A percentile compares a stretch with the other conserved stretches of the same genome.
phyloP scores from a whole-genome alignment of 495 filamentous ascomycete genomes.

The Halenospora varia region DNA sequence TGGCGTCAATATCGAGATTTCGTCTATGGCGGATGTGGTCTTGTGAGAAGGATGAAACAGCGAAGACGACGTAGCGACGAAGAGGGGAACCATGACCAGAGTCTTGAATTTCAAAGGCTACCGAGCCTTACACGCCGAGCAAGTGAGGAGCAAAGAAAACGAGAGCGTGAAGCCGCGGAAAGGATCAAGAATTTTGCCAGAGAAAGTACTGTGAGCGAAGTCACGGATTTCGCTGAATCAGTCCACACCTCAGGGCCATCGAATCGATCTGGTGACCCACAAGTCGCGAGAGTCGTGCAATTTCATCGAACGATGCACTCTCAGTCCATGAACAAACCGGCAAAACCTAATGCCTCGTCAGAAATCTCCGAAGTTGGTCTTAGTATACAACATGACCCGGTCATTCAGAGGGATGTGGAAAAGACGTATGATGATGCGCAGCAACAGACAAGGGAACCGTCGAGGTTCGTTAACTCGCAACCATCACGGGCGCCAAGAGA shows the following conservation, averaged over 20 bases:
- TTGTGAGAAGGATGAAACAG: neutral
- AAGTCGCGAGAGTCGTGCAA: neutral
- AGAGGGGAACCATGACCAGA: neutral
- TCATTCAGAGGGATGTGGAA: neutral
- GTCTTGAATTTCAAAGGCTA: conserved; percentile 17
- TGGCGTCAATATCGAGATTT: conserved; percentile 21
- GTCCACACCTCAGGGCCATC: neutral
- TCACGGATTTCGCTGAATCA: neutral
- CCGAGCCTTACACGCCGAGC: conserved; percentile 7
- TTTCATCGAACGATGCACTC: conserved; percentile 3
- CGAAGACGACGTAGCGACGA: neutral
- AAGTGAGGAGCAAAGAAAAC: conserved; percentile 2
- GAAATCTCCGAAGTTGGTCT: neutral
- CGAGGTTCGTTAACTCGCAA: conserved; percentile 7
- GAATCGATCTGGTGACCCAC: neutral
- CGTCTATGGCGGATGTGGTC: conserved; percentile 13
- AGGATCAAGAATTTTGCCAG: conserved; percentile 13
- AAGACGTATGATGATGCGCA: neutral
- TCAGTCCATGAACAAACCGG: neutral
- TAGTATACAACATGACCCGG: neutral
- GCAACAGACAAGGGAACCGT: neutral
- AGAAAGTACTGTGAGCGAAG: neutral
- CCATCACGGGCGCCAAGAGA: neutral
- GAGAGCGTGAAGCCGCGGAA: neutral
- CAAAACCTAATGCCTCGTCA: neutral